phyloP scores from a whole-genome alignment of 306 rosid genomes.

The Dryas alaskensis region DNA sequence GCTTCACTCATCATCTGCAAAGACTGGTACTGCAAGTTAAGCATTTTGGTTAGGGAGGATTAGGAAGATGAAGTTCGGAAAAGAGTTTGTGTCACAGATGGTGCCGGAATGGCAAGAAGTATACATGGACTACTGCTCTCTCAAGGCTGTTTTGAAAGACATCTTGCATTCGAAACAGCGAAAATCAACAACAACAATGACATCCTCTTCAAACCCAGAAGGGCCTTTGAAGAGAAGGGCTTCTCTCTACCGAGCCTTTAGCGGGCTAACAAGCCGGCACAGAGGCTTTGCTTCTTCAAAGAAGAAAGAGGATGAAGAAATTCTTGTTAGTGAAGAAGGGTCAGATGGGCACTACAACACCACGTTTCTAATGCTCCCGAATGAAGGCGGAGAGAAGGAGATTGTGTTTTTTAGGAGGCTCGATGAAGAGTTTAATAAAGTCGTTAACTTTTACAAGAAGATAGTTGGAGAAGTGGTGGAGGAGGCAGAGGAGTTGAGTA shows the following conservation, averaged over 20 bases:
- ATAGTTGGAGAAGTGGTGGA: conserved; percentile 45
- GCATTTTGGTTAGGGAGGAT: not conserved
- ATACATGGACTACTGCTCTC: conserved; percentile 60
- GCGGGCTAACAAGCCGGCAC: conserved; percentile 47
- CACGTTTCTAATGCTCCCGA: conserved; percentile 43
- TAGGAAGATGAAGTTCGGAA: conserved; percentile 68
- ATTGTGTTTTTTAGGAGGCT: conserved; percentile 54
- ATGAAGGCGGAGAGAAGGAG: conserved; percentile 51
- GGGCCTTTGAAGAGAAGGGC: conserved; percentile 46
- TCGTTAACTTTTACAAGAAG: conserved; percentile 48
- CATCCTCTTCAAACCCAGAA: conserved; percentile 32
- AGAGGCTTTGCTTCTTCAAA: conserved; percentile 28
- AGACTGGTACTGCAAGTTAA: not conserved
- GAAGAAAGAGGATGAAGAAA: conserved; percentile 53
- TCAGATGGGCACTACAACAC: conserved; percentile 43
- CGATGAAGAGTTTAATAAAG: conserved; percentile 75
- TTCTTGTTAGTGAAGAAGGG: conserved; percentile 40
- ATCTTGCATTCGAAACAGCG: conserved; percentile 22
- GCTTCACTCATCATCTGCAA: conserved; percentile 4
- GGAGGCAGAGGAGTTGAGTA: conserved; percentile 70
- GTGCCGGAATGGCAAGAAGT: conserved; percentile 82
- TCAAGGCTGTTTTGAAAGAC: conserved; percentile 46
- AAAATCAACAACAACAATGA: conserved; percentile 29
- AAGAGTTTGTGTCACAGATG: conserved; percentile 64
- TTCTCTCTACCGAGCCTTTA: conserved; percentile 62